A percentile compares a stretch with the other conserved stretches of the same genome.
Evolutionary conservation across 352 stramenopile genomes (phyloP).

Genomic region (Phytophthora capsici): DNA sequence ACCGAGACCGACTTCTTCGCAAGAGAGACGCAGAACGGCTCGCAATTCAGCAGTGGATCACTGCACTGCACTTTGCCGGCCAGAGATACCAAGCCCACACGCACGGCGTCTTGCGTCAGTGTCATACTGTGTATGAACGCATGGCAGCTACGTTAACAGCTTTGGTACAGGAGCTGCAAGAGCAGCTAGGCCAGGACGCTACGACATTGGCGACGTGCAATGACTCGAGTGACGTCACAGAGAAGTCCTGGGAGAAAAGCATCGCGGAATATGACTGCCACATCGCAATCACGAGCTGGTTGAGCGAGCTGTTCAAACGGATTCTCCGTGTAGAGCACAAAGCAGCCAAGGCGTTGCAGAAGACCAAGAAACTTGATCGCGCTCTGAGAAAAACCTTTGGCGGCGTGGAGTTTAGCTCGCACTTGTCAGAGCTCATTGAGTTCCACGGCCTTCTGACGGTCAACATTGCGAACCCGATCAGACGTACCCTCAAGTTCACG

Average conservation of each 20-base stretch:
- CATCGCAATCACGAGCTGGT: constrained; percentile 45
- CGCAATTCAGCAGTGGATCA: constrained; percentile 42
- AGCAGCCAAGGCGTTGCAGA: constrained; percentile 46
- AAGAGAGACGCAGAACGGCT: constrained; percentile 36
- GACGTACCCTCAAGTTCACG: constrained; percentile 59
- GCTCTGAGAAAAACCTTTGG: constrained; percentile 11
- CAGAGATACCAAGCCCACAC: constrained; percentile 40
- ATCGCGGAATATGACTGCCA: constrained; percentile 31
- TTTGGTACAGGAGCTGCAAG: constrained; percentile 28
- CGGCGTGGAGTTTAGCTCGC: constrained; percentile 6
- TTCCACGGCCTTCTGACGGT: constrained; percentile 48
- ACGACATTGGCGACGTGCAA: neutral
- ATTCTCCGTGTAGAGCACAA: constrained; percentile 45
- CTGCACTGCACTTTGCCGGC: constrained; percentile 44
- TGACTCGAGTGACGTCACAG: neutral
- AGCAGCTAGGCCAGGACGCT: constrained; percentile 6
- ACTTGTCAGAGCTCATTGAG: constrained; percentile 35
- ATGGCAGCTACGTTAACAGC: constrained; percentile 18
- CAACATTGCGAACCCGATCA: constrained; percentile 57
- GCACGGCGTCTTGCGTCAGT: constrained; percentile 21
- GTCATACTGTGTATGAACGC: constrained; percentile 30
- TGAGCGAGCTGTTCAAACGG: constrained; percentile 48
- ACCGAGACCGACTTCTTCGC: constrained; percentile 24
- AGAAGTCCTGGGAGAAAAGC: constrained; percentile 11
- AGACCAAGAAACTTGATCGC: constrained; percentile 11